Evolutionary conservation across 495 filamentous ascomycete genomes (phyloP).

Genomic region (Trichoderma erinaceum): DNA sequence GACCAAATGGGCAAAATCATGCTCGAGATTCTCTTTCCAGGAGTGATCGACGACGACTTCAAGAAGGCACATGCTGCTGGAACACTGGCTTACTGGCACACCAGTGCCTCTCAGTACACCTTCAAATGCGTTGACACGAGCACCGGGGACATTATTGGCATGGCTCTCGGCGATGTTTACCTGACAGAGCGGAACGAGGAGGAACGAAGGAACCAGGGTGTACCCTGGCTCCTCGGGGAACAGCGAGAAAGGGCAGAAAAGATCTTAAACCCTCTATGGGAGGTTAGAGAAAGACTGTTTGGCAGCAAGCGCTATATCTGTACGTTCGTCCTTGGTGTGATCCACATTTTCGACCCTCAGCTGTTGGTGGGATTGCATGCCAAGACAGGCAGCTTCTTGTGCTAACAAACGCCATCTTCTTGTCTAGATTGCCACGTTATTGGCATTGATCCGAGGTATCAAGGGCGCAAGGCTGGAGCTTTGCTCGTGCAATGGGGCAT

Average conservation of each 20-base stretch:
- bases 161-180: conserved; percentile 28
- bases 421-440: conserved; percentile 28
- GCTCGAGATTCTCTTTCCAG: conserved; percentile 30
- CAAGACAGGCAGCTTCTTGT: not conserved
- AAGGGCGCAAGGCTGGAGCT: conserved; percentile 37
- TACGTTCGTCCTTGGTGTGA: conserved; percentile 16
- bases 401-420: not conserved
- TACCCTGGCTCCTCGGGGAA: conserved; percentile 28
- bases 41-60: conserved; percentile 25
- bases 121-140: conserved; percentile 33
- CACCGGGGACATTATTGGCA: conserved; percentile 29
- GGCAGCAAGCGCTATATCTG: conserved; percentile 26
- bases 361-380: not conserved
- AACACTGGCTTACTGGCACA: conserved; percentile 30
- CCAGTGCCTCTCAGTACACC: conserved; percentile 28
- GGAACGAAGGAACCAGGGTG: conserved; percentile 28
- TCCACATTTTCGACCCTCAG: not conserved
- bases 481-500: conserved; percentile 40
- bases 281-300: conserved; percentile 27
- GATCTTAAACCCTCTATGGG: conserved; percentile 26
- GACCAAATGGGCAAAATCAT: conserved; percentile 28
- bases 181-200: conserved; percentile 21
- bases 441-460: conserved; percentile 27
- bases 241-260: conserved; percentile 26
- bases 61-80: conserved; percentile 26